A percentile compares a stretch with the other conserved stretches of the same genome.
Conservation (phyloP, 805 yeast genomes). For the Cyberlindnera samutprakarnensis region DNA sequence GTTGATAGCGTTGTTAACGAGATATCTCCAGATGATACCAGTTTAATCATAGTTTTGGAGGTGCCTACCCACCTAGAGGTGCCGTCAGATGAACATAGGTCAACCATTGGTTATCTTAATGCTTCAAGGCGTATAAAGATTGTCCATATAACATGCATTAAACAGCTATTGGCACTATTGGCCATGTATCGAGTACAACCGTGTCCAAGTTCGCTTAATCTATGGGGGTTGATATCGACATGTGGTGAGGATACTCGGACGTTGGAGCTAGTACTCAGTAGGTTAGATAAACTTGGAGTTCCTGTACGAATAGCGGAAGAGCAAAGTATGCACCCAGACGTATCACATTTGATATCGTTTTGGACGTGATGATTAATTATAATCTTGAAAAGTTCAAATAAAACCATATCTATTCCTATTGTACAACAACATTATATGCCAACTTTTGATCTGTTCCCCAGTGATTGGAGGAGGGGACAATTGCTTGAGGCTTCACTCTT, state of each 20-base stretch:
- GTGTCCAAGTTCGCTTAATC: not conserved
- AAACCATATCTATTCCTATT: not conserved
- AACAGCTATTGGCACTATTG: slow-evolving; percentile 4
- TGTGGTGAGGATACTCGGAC: not conserved
- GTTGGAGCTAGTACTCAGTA: not conserved
- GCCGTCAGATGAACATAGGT: slow-evolving; percentile 5
- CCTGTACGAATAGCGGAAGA: not conserved
- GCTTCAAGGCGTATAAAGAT: slow-evolving; percentile 1
- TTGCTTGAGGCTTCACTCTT: no score
- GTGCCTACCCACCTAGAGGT: slow-evolving; percentile 3
- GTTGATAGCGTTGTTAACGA: not conserved
- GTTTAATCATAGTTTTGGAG: slow-evolving; percentile 6
- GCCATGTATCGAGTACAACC: slow-evolving; percentile 2
- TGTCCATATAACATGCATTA: slow-evolving; percentile 1
- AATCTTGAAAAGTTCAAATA: not conserved
- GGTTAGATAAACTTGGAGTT: not conserved
- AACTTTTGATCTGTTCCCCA: no score
- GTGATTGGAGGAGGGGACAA: no score
- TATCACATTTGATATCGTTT: not conserved
- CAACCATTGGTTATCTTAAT: slow-evolving; percentile 8
- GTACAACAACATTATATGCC: no score
- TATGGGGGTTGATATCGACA: not conserved
- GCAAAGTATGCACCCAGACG: not conserved
- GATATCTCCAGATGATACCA: not conserved
- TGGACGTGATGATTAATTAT: not conserved